Conservation (phyloP, 352 stramenopile species). For the Aphanomyces invadans region DNA sequence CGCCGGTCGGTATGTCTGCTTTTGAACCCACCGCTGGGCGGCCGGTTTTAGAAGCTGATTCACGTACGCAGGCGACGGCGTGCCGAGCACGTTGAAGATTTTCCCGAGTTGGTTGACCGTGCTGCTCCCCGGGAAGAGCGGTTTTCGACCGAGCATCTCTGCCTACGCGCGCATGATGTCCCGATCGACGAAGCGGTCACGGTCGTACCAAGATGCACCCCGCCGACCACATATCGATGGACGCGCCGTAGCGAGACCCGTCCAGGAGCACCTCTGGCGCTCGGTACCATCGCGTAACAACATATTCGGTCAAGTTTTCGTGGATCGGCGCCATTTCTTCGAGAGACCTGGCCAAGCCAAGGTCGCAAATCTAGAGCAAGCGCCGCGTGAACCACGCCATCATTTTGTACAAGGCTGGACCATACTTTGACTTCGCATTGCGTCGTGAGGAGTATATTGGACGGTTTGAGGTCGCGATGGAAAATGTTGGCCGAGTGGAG, state of each 20-base stretch:
- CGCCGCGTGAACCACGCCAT: neutral
- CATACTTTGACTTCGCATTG: conserved; percentile 90
- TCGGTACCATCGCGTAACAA: conserved; percentile 74
- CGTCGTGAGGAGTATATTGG: conserved; percentile 95
- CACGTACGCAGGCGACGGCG: conserved; percentile 64
- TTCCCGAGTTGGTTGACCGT: conserved; percentile 97
- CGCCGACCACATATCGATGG: conserved; percentile 74
- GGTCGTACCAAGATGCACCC: conserved; percentile 91
- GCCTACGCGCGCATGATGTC: conserved; percentile 31
- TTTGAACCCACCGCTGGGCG: conserved; percentile 60
- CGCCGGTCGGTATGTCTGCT: conserved; percentile 40
- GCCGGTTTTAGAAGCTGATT: conserved; percentile 58
- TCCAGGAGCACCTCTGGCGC: conserved; percentile 90
- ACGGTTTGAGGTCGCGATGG: conserved; percentile 94
- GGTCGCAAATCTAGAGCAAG: conserved; percentile 82
- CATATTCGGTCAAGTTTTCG: conserved; percentile 64
- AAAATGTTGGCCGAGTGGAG: conserved; percentile 96
- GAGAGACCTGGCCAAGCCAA: conserved; percentile 84
- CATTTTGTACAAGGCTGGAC: neutral
- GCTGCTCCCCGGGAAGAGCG: conserved; percentile 93
- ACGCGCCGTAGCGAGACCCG: conserved; percentile 63
- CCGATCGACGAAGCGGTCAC: too few species aligned
- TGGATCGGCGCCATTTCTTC: conserved; percentile 34
- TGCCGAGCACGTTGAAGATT: conserved; percentile 91
- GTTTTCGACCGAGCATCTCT: conserved; percentile 90